Base-by-base conservation (phyloP, 2,329 filamentous ascomycete genomes). In the Blastomyces parvus region DNA sequence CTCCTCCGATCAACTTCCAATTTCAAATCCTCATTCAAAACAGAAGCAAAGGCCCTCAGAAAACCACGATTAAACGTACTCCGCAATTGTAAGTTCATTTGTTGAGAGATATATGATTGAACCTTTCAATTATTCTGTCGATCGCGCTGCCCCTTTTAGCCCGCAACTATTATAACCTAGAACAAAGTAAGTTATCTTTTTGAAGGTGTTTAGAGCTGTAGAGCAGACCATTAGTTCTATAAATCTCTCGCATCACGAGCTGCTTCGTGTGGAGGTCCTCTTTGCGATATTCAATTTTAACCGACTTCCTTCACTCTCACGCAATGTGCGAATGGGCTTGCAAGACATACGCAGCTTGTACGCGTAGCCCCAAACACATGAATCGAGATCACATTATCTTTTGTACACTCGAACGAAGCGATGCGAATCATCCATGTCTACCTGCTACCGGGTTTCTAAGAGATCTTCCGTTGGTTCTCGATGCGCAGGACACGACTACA, bases 261-360 rank as follows among this genome's bases (percentile, higher is more conserved):
- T 9, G 36, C 36, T 38, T 38, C 9, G 9, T 4, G 5, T 38
- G 36, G 9, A 38, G 36, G 36, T 38, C 36, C 9, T 50, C 44
- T 61, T 14, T 62, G 53, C 27, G n/a, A 62, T 59, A 62, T 62
- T 62, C 61, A 58, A 62, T 19, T 62, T 46, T 59, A 33, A 62
- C 53, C 36, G 22, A 62, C 27, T 55, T 44, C 42, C 42, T 44
- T 62, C 60, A 62, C 52, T 62, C 40, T 46, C 61, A 62, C 53
- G 61, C 61, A 62, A 59, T 62, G 61, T 57, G 61, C 36, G 61
- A 59, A 59, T 62, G 53, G 61, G 61, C 55, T 38, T 62, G 61
- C 61, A 62, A 59, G 61, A 62, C 61, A 58, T 62, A 59, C 52
- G 53, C 53, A 59, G n/a, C n/a, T n/a, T n/a, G n/a, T n/a, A n/a